Percentiles rank a stretch among this genome's conserved stretches.
Evolutionary conservation across 257 asterid genomes (phyloP).

Genomic region (Przewalskia tangutica): DNA sequence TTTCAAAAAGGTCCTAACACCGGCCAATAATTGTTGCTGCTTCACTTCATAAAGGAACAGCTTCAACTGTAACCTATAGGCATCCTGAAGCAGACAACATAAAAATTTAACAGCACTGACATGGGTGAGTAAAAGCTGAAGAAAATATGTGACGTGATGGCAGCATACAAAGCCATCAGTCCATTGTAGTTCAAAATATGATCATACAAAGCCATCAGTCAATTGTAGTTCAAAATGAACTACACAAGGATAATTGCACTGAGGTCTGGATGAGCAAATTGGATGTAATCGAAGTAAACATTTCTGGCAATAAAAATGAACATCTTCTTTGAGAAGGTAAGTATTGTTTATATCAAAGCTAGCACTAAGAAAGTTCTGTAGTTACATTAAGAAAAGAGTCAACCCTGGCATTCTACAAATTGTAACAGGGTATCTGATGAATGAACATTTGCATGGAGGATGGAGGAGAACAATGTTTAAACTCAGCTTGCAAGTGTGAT

Average conservation of each 20-base stretch:
- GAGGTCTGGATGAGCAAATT: background rate
- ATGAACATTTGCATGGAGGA: background rate
- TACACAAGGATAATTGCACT: background rate
- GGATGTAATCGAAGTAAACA: background rate
- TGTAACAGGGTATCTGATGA: too few relatives aligned
- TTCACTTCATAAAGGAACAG: conserved; percentile 83
- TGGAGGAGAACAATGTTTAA: background rate
- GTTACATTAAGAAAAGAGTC: too few relatives aligned
- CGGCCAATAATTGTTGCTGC: conserved; percentile 80
- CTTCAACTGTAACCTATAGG: conserved; percentile 79
- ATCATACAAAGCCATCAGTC: background rate
- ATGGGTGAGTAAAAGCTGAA: background rate
- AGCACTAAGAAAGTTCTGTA: too few relatives aligned
- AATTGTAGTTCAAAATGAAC: background rate
- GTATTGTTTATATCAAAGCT: too few relatives aligned
- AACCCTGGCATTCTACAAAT: too few relatives aligned
- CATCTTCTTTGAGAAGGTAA: too few relatives aligned
- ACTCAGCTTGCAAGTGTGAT: background rate
- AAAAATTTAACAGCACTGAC: background rate
- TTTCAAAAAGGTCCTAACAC: conserved; percentile 72
- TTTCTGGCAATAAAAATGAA: background rate
- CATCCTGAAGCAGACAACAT: conserved; percentile 45
- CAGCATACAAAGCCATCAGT: background rate
- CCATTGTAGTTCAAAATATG: background rate
- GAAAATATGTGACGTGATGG: background rate